Conservation (phyloP, 23 red algal genomes). For the Pyropia haitanensis region DNA sequence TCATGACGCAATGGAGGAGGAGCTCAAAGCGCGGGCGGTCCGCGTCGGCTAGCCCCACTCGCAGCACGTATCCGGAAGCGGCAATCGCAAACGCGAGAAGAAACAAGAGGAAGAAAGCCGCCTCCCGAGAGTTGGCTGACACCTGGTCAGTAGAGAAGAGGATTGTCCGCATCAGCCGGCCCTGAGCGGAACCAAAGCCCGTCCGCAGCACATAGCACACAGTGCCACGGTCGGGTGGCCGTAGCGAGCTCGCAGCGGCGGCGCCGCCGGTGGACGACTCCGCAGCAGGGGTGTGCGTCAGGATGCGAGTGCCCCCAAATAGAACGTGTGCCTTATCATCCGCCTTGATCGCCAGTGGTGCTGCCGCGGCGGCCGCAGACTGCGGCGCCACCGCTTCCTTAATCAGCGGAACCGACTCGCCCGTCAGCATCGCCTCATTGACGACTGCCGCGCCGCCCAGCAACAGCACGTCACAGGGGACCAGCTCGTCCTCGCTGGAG, state of each 20-base stretch:
- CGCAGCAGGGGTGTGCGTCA: conserved; percentile 39
- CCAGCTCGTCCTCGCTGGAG: conserved; percentile 42
- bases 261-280: background rate
- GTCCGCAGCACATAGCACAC: conserved; percentile 88
- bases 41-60: conserved; percentile 52
- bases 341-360: conserved; percentile 31
- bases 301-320: conserved; percentile 80
- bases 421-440: conserved; percentile 93
- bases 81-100: conserved; percentile 86
- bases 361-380: conserved; percentile 7
- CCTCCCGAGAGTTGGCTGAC: conserved; percentile 79
- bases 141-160: conserved; percentile 80
- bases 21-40: conserved; percentile 69
- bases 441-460: conserved; percentile 78
- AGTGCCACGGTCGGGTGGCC: conserved; percentile 59
- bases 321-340: conserved; percentile 76
- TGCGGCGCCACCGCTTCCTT: conserved; percentile 67
- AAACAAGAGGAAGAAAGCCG: conserved; percentile 74
- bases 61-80: conserved; percentile 89
- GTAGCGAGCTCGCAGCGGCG: conserved; percentile 1
- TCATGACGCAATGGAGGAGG: conserved; percentile 84
- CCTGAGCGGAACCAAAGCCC: conserved; percentile 90
- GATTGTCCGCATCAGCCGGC: conserved; percentile 96
- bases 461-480: conserved; percentile 86
- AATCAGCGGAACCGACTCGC: conserved; percentile 94